Base-by-base conservation (phyloP, 2,329 filamentous ascomycete species). In the Fusarium illudens region DNA sequence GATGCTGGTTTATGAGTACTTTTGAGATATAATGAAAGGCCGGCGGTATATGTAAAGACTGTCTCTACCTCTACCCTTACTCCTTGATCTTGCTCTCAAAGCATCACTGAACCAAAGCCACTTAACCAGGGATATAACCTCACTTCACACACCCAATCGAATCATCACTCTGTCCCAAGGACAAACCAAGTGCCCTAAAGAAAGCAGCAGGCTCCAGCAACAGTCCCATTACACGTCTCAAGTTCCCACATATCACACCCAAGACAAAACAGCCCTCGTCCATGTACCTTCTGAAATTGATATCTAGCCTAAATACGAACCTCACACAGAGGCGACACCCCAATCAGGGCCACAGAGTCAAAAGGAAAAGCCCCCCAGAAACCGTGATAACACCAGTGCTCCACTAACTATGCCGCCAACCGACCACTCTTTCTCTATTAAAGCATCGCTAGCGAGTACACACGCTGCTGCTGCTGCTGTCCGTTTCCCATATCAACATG, bases 321-420 rank as follows among this genome's bases (percentile, higher is more conserved):
- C 34, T 34, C 58, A 30, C 44, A 30, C 12, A 62, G 44, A 22
- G 54, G 42, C 27, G 17, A n/a, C 48, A 42, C 42, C 51, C 46
- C n/a, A 62, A 32, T 19, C 32, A 25, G 44, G 52, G 10, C 25
- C 49, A 25, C 52, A 25, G 32, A 52, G 55, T 57, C 36, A 55
- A 58, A 55, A 54, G 63, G 53, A 37, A 66, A 69, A 52, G n/a
- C 39, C 39, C 20, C 48, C 42, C 29, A 61, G 48, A 58, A 50
- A 58, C 52, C 60, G 22, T 46, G 54, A 63, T 39, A 71, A 68
- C 67, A 69, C 64, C 64, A 42, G 61, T 56, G 67, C 67, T 70
- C 63, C 54, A 59, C 49, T 57, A 65, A 51, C 53, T 56, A 68
- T 64, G 56, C 56, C 29, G 37, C 42, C 63, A 56, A 53, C 50